These are phyloP conservation scores for Hippophae rhamnoides DNA, from an alignment of 306 rosid species.

Conservation along the genomic window DNA sequence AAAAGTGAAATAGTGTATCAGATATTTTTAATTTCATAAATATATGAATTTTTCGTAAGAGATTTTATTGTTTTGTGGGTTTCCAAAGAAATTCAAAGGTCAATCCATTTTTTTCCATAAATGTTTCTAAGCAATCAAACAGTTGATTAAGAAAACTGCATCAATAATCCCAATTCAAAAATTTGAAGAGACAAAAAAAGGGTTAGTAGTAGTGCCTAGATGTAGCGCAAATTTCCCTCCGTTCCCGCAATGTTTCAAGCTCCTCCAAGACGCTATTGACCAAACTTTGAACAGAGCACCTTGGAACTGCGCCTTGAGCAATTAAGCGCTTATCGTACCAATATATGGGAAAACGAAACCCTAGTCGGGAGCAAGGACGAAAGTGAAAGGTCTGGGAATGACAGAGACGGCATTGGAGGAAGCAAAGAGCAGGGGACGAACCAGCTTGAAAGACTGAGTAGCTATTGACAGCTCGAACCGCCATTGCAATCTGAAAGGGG, in stretches of 20 bases:
- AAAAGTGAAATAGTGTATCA: no score
- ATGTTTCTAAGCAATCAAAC: constrained; percentile 8
- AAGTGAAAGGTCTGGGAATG: constrained; percentile 19
- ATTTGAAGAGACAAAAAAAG: not conserved
- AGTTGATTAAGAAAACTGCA: not conserved
- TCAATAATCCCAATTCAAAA: not conserved
- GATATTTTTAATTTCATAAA: no score
- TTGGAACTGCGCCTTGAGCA: constrained; percentile 27
- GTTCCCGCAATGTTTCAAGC: constrained; percentile 37
- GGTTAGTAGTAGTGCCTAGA: constrained; percentile 34
- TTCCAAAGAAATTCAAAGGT: no score
- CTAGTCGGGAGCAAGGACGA: constrained; percentile 20
- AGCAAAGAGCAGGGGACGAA: constrained; percentile 39
- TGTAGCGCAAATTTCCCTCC: constrained; percentile 36
- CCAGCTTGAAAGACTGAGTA: constrained; percentile 43
- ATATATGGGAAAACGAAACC: constrained; percentile 9
- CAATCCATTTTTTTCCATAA: no score
- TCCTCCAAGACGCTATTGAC: constrained; percentile 59
- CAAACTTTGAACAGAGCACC: constrained; percentile 45
- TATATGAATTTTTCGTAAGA: no score
- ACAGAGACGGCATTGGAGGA: constrained; percentile 40
- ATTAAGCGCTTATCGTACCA: constrained; percentile 17
- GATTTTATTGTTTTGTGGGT: no score
- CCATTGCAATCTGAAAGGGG: constrained; percentile 32
- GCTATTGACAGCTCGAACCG: constrained; percentile 58